These are phyloP conservation scores for Meira nashicola DNA, from an alignment of 1,284 basidiomycete genomes.

Conservation along the genomic window DNA sequence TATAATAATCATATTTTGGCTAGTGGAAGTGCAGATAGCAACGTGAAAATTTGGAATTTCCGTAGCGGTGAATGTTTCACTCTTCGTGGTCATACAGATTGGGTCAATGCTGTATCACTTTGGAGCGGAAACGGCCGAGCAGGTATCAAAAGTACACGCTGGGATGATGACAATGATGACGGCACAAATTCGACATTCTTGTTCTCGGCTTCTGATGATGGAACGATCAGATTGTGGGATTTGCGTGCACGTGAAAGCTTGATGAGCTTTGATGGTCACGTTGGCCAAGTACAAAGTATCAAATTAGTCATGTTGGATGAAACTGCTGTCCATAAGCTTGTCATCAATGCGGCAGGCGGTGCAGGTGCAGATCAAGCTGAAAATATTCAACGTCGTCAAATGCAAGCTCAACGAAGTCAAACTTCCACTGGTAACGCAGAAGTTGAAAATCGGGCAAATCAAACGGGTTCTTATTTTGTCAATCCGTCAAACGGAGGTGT, in stretches of 20 bases:
- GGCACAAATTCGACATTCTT: slow-evolving; percentile 55
- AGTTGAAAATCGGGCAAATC: neutral
- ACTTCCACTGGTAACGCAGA: no score
- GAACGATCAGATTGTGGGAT: slow-evolving; percentile 91
- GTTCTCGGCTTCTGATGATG: slow-evolving; percentile 93
- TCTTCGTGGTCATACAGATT: slow-evolving; percentile 85
- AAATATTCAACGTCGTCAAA: slow-evolving; percentile 3
- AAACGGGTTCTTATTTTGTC: neutral
- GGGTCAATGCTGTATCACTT: slow-evolving; percentile 91
- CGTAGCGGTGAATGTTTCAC: slow-evolving; percentile 86
- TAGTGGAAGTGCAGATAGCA: slow-evolving; percentile 49
- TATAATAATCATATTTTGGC: slow-evolving; percentile 90
- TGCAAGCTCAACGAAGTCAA: slow-evolving; percentile 2
- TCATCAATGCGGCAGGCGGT: slow-evolving; percentile 47
- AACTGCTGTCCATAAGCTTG: slow-evolving; percentile 42
- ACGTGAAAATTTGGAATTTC: slow-evolving; percentile 72
- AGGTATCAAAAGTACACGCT: slow-evolving; percentile 51
- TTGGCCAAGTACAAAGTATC: slow-evolving; percentile 90
- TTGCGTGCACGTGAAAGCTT: slow-evolving; percentile 74
- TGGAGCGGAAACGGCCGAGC: slow-evolving; percentile 63
- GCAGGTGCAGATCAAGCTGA: slow-evolving; percentile 21
- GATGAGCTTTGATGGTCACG: slow-evolving; percentile 79
- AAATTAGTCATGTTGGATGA: slow-evolving; percentile 63
- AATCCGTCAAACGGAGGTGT: neutral
- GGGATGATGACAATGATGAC: slow-evolving; percentile 16